Base-by-base conservation (phyloP, 2,329 filamentous ascomycete species). In the Epichloe aotearoae region DNA sequence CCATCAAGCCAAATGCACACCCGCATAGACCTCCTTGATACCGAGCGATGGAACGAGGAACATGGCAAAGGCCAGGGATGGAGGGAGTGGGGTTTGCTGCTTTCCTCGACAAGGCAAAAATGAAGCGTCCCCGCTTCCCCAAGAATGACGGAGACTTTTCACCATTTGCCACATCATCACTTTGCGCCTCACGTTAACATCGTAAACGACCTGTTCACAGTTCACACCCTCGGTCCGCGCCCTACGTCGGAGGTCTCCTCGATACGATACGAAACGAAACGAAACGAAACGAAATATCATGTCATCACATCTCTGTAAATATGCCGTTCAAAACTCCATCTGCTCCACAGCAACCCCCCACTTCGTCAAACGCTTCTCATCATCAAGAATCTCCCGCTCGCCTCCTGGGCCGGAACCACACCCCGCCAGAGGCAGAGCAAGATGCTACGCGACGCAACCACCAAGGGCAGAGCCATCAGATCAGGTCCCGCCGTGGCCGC, bases 21-120 rank as follows among this genome's bases (percentile, higher is more conserved):
- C 68, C 2, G 58, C 59, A 51, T 79, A 74, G 1, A 67, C 67
- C 0, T 57, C 60, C 43, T 69, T 66, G 57, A 82, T 78, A 47
- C 73, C 76, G 4, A 79, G 72, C 2, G 73, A 58, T 3, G 69
- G 69, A 5, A 70, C 74, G 17, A 77, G 66, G 56, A 80, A 76
- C 67, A 81, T 79, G 56, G 72, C 76, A 56, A 76, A 79, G 33
- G 7, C 7, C 23, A 26, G 23, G 26, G 26, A 30, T 30, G 26
- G 7, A 26, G 7, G 23, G 14, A 38, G 14, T 23, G 23, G 23
- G 26, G 26, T 8, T 10, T 30, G 26, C 26, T 26, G n/a, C n/a
- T 30, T 30, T 7, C 26, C 26, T 30, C 26, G 26, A 30, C 26
- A 8, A 26, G 8, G 26, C 3, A 30, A 30, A 30, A 30, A 10